Base-by-base conservation (phyloP, 2,329 filamentous ascomycete species). In the Zasmidium angulare region DNA sequence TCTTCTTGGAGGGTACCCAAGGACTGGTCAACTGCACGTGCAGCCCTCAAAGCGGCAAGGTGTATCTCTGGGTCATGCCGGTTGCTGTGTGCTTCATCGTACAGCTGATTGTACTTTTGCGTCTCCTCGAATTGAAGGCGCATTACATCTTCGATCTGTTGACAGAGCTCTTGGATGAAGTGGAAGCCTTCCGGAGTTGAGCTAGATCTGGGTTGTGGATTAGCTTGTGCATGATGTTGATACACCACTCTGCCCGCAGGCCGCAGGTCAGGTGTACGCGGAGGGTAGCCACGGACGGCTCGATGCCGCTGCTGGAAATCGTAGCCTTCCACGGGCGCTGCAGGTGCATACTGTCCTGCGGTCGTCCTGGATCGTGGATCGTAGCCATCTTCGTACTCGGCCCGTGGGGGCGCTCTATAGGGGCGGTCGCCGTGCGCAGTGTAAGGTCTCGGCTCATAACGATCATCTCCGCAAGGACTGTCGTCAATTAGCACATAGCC, bases 111-210 rank as follows among this genome's bases (percentile, higher is more conserved):
- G 31, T 56, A 36, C 50, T 62, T 65, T 50, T 60, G 51, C 17
- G 48, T 50, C 40, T 59, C 53, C 20, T 55, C 55, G 17, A 53
- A 55, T 19, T 56, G 59, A n/a, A 58, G 40, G 2, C 47, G 23
- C 22, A 54, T 46, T 4, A 65, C 29, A 1, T 19, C 19, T 26
- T 62, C 60, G 9, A 66, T 61, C 19, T 62, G 56, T 29, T 55
- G 58, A 26, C 58, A 58, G 1, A 50, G 46, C 17, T 65, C 60
- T 14, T 59, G 60, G 24, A 66, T 55, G 53, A 65, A 66, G 14
- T 55, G 23, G 21, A 63, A 60, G 4, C 57, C 58, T 22, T 31
- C 23, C 12, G 54, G 54, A 10, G 46, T 20, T 22, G 23, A 17
- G 7, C n/a, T 12, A 24, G 20, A 26, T 22, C 23, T 20, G 40